These are phyloP conservation scores for Botryosphaeria dothidea DNA, from an alignment of 2,329 filamentous ascomycete species.

Conservation along the genomic window DNA sequence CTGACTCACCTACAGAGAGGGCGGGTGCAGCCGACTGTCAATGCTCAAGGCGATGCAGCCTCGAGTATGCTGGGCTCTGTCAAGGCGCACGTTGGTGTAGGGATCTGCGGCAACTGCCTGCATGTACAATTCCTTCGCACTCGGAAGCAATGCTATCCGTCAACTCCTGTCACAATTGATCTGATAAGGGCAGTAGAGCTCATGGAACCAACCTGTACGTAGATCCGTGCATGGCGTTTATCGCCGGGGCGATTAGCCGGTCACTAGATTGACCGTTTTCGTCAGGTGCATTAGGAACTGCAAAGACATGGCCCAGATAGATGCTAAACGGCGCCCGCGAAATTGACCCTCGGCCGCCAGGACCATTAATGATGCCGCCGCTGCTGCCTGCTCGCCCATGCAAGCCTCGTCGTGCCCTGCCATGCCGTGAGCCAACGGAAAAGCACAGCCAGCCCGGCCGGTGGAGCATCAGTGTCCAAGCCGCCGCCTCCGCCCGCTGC, in stretches of 20 bases:
- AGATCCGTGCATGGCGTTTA: neutral
- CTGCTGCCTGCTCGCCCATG: neutral
- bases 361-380: neutral
- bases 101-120: neutral
- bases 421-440: neutral
- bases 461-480: slow-evolving; percentile 5
- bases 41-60: neutral
- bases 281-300: slow-evolving; percentile 4
- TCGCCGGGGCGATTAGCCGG: neutral
- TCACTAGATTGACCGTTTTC: neutral
- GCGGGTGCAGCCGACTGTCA: neutral
- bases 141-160: no score
- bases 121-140: neutral
- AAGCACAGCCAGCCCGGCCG: neutral
- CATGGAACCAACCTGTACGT: neutral
- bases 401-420: neutral
- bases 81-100: no score
- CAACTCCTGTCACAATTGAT: neutral
- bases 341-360: neutral
- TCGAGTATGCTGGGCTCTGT: no score
- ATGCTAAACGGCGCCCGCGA: neutral
- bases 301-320: neutral
- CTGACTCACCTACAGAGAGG: neutral
- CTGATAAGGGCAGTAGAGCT: neutral
- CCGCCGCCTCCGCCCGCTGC: neutral